Conservation (phyloP, 225 moss, liverwort and hornwort genomes). For the Pseudoscleropodium purum region DNA sequence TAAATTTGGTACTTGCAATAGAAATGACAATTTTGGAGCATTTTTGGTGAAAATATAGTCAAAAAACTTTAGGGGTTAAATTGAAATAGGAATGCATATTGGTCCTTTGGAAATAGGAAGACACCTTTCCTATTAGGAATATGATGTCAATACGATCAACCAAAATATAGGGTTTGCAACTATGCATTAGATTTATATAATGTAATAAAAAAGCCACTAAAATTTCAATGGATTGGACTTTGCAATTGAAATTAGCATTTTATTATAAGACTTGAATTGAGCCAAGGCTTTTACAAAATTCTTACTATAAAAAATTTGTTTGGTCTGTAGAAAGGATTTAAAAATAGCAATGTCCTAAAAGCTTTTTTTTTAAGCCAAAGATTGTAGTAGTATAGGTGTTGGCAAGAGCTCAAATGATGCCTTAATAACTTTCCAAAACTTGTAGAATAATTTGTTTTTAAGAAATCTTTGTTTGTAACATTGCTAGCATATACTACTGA, state of each 20-base stretch:
- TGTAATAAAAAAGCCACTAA: not conserved
- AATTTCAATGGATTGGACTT: not conserved
- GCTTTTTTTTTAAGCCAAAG: not conserved
- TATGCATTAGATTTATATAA: not conserved
- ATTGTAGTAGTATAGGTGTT: not conserved
- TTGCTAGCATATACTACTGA: too few relatives aligned
- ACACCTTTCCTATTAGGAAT: not conserved
- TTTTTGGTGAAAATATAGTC: too few relatives aligned
- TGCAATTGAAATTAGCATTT: not conserved
- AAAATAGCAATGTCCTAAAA: not conserved
- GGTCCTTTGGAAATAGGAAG: not conserved
- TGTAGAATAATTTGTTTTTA: rapidly evolving
- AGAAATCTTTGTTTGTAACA: too few relatives aligned
- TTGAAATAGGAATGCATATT: not conserved
- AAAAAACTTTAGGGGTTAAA: too few relatives aligned
- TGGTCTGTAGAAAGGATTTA: not conserved
- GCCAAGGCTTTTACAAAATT: not conserved
- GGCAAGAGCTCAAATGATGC: rapidly evolving
- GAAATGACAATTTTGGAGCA: too few relatives aligned
- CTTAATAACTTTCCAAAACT: not conserved
- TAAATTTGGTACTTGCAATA: too few relatives aligned
- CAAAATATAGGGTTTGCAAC: rapidly evolving
- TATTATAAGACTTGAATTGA: not conserved
- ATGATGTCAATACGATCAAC: not conserved
- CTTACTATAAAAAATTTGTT: not conserved